A percentile compares a stretch with the other conserved stretches of the same genome.
These are phyloP conservation scores for Pseudopyricularia javanii DNA, from an alignment of 2,329 filamentous ascomycete species.

Conservation along the genomic window DNA sequence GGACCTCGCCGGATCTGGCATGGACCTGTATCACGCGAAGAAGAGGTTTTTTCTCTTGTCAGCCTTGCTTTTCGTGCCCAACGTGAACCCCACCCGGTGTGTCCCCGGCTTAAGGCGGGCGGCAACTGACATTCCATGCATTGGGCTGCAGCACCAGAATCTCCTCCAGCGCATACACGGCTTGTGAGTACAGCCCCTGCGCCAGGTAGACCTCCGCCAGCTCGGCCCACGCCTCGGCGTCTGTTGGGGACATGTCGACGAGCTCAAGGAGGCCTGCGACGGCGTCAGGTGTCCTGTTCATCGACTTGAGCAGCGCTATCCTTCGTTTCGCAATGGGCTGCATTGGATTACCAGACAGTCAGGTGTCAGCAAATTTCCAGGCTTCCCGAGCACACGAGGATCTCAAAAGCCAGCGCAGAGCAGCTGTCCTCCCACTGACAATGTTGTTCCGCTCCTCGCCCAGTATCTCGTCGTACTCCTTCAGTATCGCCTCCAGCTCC, in stretches of 20 bases:
- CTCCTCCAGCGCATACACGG: conserved; percentile 82
- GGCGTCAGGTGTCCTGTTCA: conserved; percentile 60
- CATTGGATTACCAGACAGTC: neutral
- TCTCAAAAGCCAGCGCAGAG: neutral
- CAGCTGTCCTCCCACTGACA: conserved; percentile 36
- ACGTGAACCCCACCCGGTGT: conserved; percentile 2
- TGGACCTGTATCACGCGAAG: conserved; percentile 50
- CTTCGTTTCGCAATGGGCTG: conserved; percentile 78
- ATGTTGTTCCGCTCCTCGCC: conserved; percentile 50
- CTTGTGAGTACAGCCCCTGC: conserved; percentile 69
- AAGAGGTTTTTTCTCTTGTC: too few species aligned
- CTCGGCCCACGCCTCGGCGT: conserved; percentile 89
- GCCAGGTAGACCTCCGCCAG: conserved; percentile 74
- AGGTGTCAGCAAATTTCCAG: neutral
- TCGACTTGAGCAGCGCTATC: conserved; percentile 64
- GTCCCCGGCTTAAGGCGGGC: neutral
- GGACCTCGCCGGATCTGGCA: conserved; percentile 72
- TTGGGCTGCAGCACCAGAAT: conserved; percentile 78
- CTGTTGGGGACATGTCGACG: conserved; percentile 74
- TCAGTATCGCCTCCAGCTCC: conserved; percentile 57
- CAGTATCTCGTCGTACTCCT: conserved; percentile 67
- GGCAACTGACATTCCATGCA: conserved; percentile 73
- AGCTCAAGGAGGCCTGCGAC: conserved; percentile 62
- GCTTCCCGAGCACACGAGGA: neutral
- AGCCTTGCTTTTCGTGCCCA: neutral